These are phyloP conservation scores for Apostasia ramifera DNA, from an alignment of 106 monocot genomes.

Conservation along the genomic window DNA sequence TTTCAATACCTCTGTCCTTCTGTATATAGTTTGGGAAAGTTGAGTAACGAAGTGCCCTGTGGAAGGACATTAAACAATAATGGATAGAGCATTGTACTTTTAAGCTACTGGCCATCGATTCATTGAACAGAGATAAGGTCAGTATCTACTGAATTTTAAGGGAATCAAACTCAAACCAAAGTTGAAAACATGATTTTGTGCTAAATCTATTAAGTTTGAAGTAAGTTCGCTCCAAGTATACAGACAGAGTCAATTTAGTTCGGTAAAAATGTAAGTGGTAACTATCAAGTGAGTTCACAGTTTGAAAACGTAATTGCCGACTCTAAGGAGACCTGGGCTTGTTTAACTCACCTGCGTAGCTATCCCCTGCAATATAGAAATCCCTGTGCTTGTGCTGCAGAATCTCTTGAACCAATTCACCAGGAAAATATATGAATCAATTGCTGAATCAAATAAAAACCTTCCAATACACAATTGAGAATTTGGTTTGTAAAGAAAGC, in stretches of 20 bases:
- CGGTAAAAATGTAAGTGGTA: neutral
- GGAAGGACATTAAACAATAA: neutral
- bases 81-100: too few relatives aligned
- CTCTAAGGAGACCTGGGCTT: neutral
- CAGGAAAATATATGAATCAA: conserved; percentile 73
- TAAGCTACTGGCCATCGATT: too few relatives aligned
- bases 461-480: neutral
- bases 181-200: too few relatives aligned
- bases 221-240: neutral
- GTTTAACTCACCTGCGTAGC: conserved; percentile 38
- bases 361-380: conserved; percentile 59
- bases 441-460: conserved; percentile 15
- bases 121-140: neutral
- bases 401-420: conserved; percentile 48
- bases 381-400: conserved; percentile 54
- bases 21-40: conserved; percentile 64
- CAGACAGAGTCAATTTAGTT: too few relatives aligned
- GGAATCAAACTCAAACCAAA: neutral
- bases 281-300: too few relatives aligned
- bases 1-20: conserved; percentile 43
- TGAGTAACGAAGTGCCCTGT: conserved; percentile 93
- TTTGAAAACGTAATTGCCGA: neutral
- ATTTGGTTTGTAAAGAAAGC: neutral
- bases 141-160: neutral
- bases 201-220: too few relatives aligned